Evolutionary conservation across 164 flowering plant species (phyloP), one percentile per base, ranked within the genome.

Genomic region (Chimonanthus salicifolius): DNA sequence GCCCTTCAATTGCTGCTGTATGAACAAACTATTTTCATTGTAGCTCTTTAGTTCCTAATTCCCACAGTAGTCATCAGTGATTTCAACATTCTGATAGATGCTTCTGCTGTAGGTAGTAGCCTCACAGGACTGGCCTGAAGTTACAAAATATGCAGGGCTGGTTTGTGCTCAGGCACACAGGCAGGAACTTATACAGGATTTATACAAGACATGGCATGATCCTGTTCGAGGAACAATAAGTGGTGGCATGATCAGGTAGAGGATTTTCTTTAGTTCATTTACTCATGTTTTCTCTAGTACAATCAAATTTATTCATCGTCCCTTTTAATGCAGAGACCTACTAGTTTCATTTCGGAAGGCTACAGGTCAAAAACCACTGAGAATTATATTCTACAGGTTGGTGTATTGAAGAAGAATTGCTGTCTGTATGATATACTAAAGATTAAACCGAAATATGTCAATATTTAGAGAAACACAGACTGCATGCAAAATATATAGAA

Each of bases 1-100:
- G 96, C 78, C 96, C 96, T 43, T 91, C 96, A 5, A 89, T 91
- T 65, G 96, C 96, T 72, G 96, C 96, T 77, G 96, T 91, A 86
- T 20, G 49, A 13, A 62, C 75, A 64, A 49, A 68, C 3, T 58
- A 67, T 73, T 63, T 63, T 44, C 11, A 43, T 13, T 33, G 33
- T 18, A 11, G 16, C 68, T 68, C 64, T 67, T 68, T 5, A 58
- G 16, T 43, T 10, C 72, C 18, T 16, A 16, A 46, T 8, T 48
- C 20, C 45, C 20, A 15, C 46, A 3, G 21, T 58, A 20, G 18
- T 0, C 51, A 18, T 60, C 72, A 16, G 63, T 50, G 44, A 78
- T 64, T 49, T 72, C 50, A 44, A 47, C 11, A 63, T 80, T 71
- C 74, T 83, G 58, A 77, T 50, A 49, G 49, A 65, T 77, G 75